Evolutionary conservation across 345 rosid genomes (phyloP), one percentile per base, ranked within the genome.

Genomic region (Carallia pectinifolia): DNA sequence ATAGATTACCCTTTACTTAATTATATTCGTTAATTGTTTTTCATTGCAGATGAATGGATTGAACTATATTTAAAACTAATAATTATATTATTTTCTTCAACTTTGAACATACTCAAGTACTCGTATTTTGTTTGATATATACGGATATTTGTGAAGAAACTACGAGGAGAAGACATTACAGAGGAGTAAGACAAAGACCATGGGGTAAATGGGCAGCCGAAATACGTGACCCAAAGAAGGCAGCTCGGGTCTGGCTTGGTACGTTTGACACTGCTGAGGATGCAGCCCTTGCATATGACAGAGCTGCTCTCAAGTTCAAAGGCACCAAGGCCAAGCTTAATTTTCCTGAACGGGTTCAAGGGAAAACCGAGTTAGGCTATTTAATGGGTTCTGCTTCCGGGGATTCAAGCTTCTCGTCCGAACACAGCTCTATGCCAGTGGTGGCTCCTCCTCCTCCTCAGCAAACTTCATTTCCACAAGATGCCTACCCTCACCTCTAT

Each of bases 241-340:
- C 78, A 50, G 78, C 78, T 6, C 56, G 78, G 15, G 78, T 75
- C 5, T 75, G 78, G 78, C 78, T 75, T 34, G 78, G 78, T 55
- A 75, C 78, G 47, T 75, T 75, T 36, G 78, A 75, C 70, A 75
- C 78, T 58, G 78, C 78, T 27, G 74, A 75, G 70, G 78, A 75
- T 58, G 78, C 78, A 58, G 78, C 78, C 54, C 15, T 69, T 64
- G 78, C 78, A 58, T 92, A 92, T 38, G 98, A 92, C 74, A 85
- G 66, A 60, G 98, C 98, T 4, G 98, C 98, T 47, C 88, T 93
- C 15, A 89, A 86, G 78, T 93, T 93, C 85, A 93, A 90, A 85
- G 98, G 98, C 67, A 89, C 85, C 58, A 93, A 93, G 71, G 98
- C 98, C 48, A 93, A 93, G 72, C 93, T 93, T 12, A 93, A 93